These are phyloP conservation scores for Zancudomyces culisetae DNA, from an alignment of 371 early-diverging fungal genomes.

Conservation along the genomic window DNA sequence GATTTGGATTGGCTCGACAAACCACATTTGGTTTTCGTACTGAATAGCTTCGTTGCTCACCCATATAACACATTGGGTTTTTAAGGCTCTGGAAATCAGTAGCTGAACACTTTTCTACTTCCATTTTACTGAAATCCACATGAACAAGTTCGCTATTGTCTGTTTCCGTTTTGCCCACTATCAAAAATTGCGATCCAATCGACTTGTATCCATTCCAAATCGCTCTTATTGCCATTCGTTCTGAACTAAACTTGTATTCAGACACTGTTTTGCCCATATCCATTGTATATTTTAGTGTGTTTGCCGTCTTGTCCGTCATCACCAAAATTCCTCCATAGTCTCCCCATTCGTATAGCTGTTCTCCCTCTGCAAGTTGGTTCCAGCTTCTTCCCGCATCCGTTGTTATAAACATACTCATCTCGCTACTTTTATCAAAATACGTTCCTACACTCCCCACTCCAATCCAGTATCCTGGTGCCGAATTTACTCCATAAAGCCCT, in stretches of 20 bases:
- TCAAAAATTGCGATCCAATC: constrained; percentile 14
- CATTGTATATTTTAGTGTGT: constrained; percentile 39
- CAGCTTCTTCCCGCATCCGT: constrained; percentile 63
- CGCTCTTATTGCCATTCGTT: constrained; percentile 11
- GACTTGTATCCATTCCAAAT: constrained; percentile 11
- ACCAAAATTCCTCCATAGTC: constrained; percentile 60
- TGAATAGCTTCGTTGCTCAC: not conserved
- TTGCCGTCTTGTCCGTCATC: constrained; percentile 48
- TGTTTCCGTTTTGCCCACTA: constrained; percentile 7
- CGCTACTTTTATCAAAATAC: constrained; percentile 31
- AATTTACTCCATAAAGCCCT: constrained; percentile 37
- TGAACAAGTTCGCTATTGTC: not conserved
- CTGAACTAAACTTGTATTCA: constrained; percentile 9
- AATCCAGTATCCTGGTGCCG: constrained; percentile 71
- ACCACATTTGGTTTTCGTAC: not conserved
- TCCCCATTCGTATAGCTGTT: constrained; percentile 53
- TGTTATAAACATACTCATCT: constrained; percentile 55
- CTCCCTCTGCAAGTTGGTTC: constrained; percentile 34
- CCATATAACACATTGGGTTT: not conserved
- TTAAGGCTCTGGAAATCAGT: not conserved
- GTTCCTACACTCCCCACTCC: constrained; percentile 79
- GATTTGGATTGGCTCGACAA: not conserved
- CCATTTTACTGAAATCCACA: constrained; percentile 1
- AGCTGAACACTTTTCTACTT: not conserved
- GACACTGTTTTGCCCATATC: constrained; percentile 52